Base-by-base conservation (phyloP, 352 stramenopile genomes). In the Pythium scleroteichum region DNA sequence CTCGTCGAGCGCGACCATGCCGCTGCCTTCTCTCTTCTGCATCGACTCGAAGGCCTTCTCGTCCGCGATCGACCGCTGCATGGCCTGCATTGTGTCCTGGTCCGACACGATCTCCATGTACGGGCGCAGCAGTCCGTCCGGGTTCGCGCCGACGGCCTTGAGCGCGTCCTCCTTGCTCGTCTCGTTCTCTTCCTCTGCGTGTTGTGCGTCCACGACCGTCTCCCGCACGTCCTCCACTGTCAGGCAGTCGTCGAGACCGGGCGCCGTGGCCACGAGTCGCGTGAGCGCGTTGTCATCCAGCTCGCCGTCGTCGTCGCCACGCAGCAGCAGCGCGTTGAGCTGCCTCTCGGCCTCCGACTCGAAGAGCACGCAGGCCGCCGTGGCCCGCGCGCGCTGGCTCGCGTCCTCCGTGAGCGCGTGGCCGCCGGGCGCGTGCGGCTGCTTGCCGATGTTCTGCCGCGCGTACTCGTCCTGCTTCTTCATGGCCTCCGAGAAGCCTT, bases 381-480 rank as follows among this genome's bases (percentile, higher is more conserved):
- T 32, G 6, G 52, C 9, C 50, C 3, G 35, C 5, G 20, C 27
- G 6, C 41, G 48, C 10, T 33, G 5, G 0, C 32, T 48, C 22
- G 71, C 40, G 2, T 78, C 12, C 40, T 68, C 71, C 9, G 74
- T 74, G 39, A 94, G 65, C 20, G 79, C 86, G 33, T 90, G 61
- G 19, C 83, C 83, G 26, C 83, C 84, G 10, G 82, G 83, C 1
- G 70, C 71, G 49, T 90, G 91, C 10, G 82, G 83, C 46, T 82
- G 83, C 63, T 93, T 93, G 46, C 75, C 88, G 64, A 88, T 89
- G 63, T 82, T 90, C 26, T 86, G 83, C 47, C 84, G 73, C 22
- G 79, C 82, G 56, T 95, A 92, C 58, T 92, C 81, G 71, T 91
- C 76, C 68, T 92, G 80, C 42, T 87, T 88, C 42, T 72, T 85